Base-by-base conservation (phyloP, 2,329 filamentous ascomycete genomes). In the Fusarium siculi region DNA sequence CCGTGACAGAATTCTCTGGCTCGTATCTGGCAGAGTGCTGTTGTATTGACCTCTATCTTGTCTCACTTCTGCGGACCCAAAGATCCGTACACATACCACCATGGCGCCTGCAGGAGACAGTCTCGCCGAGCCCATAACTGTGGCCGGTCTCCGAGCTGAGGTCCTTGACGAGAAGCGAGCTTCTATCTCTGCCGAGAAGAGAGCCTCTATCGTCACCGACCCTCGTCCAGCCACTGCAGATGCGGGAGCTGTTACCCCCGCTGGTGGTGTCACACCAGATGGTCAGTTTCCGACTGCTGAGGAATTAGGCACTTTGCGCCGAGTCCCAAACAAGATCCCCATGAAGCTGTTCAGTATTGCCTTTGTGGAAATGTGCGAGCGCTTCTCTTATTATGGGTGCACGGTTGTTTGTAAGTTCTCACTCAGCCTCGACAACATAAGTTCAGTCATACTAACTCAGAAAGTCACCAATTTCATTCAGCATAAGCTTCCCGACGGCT, bases 301-400 rank as follows among this genome's bases (percentile, higher is more conserved):
- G 69, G 88, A 91, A 46, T 69, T 89, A 53, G 74, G 69, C 15
- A 87, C 85, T 3, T 82, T 91, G 21, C 85, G 84, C 34, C 87
- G 88, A 70, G 84, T 91, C 2, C 81, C 88, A 15, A 88, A 87
- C 73, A 85, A 85, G 74, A 87, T 93, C 30, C 90, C 89, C 3
- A 86, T 86, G 82, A 86, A 84, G 40, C 83, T 90, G 15, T 92
- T 88, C 77, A 90, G 88, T 36, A 87, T 93, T 68, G 90, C 89
- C 4, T 89, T 93, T 65, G 86, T 93, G 47, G 91, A 93, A 79
- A 79, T 93, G 34, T 93, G 90, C 80, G 92, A 94, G 81, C 89
- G 92, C 39, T 93, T 93, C 80, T 91, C 89, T 6, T 94, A 93
- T 84, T 93, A 93, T 75, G 92, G 92, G 39, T 89, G 88, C 9